Percentiles rank a stretch among this genome's conserved stretches.
Evolutionary conservation across 148 eudicot species (phyloP).

Genomic region (Mesembryanthemum crystallinum): DNA sequence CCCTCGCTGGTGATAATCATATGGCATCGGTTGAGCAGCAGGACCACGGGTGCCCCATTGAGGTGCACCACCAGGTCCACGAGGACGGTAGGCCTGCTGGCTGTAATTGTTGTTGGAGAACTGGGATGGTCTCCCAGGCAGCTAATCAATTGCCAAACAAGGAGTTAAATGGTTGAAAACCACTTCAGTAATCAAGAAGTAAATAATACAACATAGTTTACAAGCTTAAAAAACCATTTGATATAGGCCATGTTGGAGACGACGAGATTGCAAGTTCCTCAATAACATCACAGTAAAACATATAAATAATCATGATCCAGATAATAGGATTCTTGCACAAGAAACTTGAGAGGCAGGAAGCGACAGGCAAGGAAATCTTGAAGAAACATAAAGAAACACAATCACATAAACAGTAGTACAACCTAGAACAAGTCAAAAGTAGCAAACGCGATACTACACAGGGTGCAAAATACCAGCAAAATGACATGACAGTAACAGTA

Average conservation of each 20-base stretch:
- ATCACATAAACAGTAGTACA: background rate
- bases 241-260: background rate
- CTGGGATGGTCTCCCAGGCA: constrained; percentile 58
- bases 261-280: background rate
- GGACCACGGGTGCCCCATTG: constrained; percentile 81
- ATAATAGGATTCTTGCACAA: background rate
- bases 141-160: constrained; percentile 21
- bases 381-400: background rate
- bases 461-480: background rate
- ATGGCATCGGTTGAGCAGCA: constrained; percentile 50
- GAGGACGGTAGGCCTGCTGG: constrained; percentile 78
- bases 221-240: background rate
- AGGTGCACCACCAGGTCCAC: constrained; percentile 56
- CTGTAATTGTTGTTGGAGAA: constrained; percentile 46
- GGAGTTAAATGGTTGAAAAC: constrained; percentile 3
- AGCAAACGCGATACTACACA: background rate
- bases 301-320: background rate
- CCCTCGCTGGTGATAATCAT: constrained; percentile 77
- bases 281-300: constrained; percentile 8
- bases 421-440: background rate
- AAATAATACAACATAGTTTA: background rate
- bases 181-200: background rate
- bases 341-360: background rate
- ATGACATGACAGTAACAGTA: background rate
- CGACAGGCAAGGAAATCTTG: background rate